Conservation (phyloP, 2,329 filamentous ascomycete genomes). For the Cordyceps tenuipes region DNA sequence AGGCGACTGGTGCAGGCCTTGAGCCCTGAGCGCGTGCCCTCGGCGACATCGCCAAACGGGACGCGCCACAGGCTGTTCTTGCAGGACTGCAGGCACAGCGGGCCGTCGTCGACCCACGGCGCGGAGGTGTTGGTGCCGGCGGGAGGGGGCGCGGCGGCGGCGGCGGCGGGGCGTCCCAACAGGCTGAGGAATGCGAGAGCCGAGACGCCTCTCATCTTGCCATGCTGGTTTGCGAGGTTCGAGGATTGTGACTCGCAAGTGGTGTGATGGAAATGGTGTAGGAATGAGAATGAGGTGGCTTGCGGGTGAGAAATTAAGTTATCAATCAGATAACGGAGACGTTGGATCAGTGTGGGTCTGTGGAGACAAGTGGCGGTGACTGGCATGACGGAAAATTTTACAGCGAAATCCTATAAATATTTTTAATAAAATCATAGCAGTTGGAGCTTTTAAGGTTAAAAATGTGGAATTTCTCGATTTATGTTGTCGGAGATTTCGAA, state of each 20-base stretch:
- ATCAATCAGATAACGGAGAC: background rate
- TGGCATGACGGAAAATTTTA: background rate
- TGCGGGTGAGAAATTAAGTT: background rate
- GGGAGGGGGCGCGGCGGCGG: background rate
- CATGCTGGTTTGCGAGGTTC: background rate
- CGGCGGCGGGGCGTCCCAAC: background rate
- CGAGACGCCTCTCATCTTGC: background rate
- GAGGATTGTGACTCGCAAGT: background rate
- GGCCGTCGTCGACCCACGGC: slow-evolving; percentile 1
- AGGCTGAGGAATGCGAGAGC: background rate
- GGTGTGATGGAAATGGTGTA: background rate
- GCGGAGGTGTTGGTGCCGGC: background rate
- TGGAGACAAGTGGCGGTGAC: background rate
- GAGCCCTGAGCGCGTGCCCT: slow-evolving; percentile 17
- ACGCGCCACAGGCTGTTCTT: slow-evolving; percentile 20
- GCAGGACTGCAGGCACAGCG: slow-evolving; percentile 26
- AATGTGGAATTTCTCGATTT: too few relatives aligned
- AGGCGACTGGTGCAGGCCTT: slow-evolving; percentile 24
- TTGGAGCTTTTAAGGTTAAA: too few relatives aligned
- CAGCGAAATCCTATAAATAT: background rate
- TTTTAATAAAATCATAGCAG: background rate
- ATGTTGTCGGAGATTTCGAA: too few relatives aligned
- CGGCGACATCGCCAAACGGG: slow-evolving; percentile 26
- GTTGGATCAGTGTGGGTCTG: background rate
- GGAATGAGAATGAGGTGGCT: background rate